Evolutionary conservation across 768 basidiomycete species (phyloP).

Genomic region (Hydnomerulius pinastri): DNA sequence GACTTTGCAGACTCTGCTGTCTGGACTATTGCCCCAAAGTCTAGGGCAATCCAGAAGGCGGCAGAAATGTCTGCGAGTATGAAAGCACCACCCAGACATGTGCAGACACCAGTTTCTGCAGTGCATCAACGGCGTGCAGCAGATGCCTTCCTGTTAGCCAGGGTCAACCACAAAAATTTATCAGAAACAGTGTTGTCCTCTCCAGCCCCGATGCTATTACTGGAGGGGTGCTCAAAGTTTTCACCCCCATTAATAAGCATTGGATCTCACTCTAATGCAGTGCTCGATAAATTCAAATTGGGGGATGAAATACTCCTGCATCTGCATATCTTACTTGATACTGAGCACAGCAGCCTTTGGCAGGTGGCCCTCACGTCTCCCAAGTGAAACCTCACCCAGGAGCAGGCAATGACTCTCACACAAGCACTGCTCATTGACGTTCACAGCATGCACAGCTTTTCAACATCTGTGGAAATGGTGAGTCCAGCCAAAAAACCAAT

Average conservation of each 20-base stretch:
- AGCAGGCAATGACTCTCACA: constrained; percentile 5
- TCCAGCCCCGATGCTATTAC: not conserved
- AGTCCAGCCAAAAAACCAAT: no score
- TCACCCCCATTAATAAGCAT: constrained; percentile 5
- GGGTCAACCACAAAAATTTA: not conserved
- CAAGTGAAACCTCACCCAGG: constrained; percentile 7
- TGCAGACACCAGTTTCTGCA: no score
- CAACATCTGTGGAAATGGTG: no score
- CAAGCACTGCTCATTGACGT: constrained; percentile 1
- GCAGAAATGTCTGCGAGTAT: no score
- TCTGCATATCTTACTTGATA: not conserved
- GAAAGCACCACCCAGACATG: no score
- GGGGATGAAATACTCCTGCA: constrained; percentile 2
- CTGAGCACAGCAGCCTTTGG: constrained; percentile 4
- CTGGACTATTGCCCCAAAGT: no score
- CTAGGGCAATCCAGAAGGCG: no score
- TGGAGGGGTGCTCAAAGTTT: no score
- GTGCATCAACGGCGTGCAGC: no score
- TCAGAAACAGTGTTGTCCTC: not conserved
- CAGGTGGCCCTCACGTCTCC: constrained; percentile 1
- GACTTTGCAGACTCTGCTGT: no score
- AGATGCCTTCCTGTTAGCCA: no score
- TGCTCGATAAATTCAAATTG: constrained; percentile 8
- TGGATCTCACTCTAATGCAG: constrained; percentile 4
- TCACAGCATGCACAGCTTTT: not conserved